phyloP scores from a whole-genome alignment of 441 rosid species.

The Croton laevigatus region DNA sequence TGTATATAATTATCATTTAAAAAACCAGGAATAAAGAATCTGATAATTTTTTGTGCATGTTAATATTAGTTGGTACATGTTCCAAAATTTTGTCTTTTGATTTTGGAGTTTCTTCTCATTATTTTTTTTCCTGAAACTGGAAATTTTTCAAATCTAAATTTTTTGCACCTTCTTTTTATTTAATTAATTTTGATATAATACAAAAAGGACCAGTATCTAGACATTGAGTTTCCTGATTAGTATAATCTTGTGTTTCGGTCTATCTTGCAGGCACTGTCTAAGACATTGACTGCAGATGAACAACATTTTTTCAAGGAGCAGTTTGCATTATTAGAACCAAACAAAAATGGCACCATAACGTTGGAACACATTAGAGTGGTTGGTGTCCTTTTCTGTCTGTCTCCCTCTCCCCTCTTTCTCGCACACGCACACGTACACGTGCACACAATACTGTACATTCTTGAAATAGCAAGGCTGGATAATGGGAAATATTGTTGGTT shows the following conservation, averaged over 20 bases:
- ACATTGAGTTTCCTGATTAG: not conserved
- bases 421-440: not conserved
- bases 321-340: constrained; percentile 69
- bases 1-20: constrained; percentile 17
- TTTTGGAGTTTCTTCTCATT: not conserved
- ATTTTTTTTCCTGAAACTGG: not conserved
- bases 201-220: not conserved
- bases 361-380: constrained; percentile 70
- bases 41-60: not conserved
- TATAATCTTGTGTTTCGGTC: constrained; percentile 5
- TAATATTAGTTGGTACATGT: not conserved
- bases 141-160: not conserved
- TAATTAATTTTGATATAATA: not conserved
- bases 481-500: constrained; percentile 17
- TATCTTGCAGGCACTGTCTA: constrained; percentile 72
- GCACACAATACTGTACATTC: not conserved
- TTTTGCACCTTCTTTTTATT: not conserved
- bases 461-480: not conserved
- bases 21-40: not conserved
- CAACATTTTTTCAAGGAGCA: constrained; percentile 61
- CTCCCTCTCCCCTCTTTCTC: constrained; percentile 7
- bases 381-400: constrained; percentile 14
- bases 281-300: constrained; percentile 68
- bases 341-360: constrained; percentile 55
- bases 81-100: not conserved